Evolutionary conservation across 2,329 filamentous ascomycete genomes (phyloP).

Genomic region (Claviceps spartinae): DNA sequence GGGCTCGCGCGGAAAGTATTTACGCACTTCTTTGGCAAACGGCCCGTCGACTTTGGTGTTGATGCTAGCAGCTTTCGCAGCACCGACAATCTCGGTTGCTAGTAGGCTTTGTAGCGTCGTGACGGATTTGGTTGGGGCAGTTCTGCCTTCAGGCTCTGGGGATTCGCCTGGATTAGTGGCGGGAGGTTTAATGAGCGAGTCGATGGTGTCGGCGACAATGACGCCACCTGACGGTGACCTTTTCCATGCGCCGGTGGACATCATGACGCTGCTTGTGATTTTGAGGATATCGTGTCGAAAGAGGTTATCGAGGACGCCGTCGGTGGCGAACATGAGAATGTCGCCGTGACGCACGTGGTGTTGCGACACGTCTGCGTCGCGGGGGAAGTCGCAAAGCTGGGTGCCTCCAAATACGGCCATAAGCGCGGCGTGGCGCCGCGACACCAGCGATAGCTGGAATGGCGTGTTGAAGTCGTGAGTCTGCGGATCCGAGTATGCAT

Average conservation of each 20-base stretch:
- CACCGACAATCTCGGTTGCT: slow-evolving; percentile 63
- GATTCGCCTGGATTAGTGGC: slow-evolving; percentile 9
- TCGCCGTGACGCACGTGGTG: slow-evolving; percentile 77
- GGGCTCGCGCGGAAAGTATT: slow-evolving; percentile 69
- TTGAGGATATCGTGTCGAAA: slow-evolving; percentile 80
- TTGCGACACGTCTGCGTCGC: slow-evolving; percentile 67
- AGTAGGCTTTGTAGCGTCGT: slow-evolving; percentile 61
- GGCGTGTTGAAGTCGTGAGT: slow-evolving; percentile 97
- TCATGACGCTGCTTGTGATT: slow-evolving; percentile 67
- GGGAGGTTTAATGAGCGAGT: slow-evolving; percentile 22
- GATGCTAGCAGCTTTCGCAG: slow-evolving; percentile 73
- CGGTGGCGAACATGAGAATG: slow-evolving; percentile 83
- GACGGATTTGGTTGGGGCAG: slow-evolving; percentile 13
- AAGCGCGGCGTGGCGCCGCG: slow-evolving; percentile 63
- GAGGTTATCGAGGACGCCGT: slow-evolving; percentile 93
- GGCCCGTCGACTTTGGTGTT: slow-evolving; percentile 76
- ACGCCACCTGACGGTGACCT: slow-evolving; percentile 45
- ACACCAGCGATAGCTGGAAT: slow-evolving; percentile 83
- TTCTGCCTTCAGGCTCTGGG: slow-evolving; percentile 8
- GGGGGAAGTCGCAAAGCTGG: slow-evolving; percentile 69
- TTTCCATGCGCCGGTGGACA: slow-evolving; percentile 59
- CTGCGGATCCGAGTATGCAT: slow-evolving; percentile 71
- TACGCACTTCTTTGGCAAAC: slow-evolving; percentile 89
- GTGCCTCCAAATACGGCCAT: slow-evolving; percentile 72
- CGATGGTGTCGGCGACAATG: slow-evolving; percentile 48